Conservation (phyloP, 1,284 basidiomycete genomes). For the Fomitiporia mediterranea region DNA sequence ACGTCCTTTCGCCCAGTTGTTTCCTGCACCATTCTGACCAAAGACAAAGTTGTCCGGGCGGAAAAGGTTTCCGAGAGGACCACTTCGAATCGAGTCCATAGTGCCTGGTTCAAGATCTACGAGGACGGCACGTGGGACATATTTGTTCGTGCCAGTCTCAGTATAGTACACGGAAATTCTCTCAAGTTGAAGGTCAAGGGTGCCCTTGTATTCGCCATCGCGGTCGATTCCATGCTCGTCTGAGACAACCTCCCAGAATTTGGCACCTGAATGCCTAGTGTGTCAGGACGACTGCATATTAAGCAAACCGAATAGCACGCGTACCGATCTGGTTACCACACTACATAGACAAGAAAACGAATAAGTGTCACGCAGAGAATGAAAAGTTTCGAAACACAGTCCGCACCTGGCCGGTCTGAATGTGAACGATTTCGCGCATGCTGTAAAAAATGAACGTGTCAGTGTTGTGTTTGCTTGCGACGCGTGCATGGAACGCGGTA, state of each 20-base stretch:
- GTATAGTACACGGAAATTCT: constrained; percentile 97
- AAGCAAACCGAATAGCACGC: constrained; percentile 24
- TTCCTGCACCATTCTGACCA: constrained; percentile 75
- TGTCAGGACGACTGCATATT: constrained; percentile 16
- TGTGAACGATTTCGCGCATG: constrained; percentile 96
- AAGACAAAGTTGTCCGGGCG: constrained; percentile 85
- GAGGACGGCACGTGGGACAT: constrained; percentile 86
- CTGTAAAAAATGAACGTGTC: neutral
- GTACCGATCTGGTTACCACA: constrained; percentile 96
- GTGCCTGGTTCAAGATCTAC: constrained; percentile 92
- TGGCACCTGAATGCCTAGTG: constrained; percentile 61
- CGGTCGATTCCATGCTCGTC: constrained; percentile 96
- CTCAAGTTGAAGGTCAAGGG: constrained; percentile 93
- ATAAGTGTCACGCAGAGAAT: constrained; percentile 21
- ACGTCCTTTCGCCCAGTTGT: constrained; percentile 93
- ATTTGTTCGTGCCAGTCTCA: constrained; percentile 83
- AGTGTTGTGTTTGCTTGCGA: too few species aligned
- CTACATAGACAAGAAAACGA: constrained; percentile 38
- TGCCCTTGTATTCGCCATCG: constrained; percentile 92
- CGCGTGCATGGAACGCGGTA: too few species aligned
- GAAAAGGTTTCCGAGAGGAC: constrained; percentile 72
- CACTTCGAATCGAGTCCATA: constrained; percentile 64
- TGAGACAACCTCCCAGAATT: constrained; percentile 98
- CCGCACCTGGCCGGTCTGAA: constrained; percentile 87
- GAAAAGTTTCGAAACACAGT: constrained; percentile 14